Evolutionary conservation across 805 yeast species (phyloP).

Genomic region (Groenewaldozyma salmanticensis): DNA sequence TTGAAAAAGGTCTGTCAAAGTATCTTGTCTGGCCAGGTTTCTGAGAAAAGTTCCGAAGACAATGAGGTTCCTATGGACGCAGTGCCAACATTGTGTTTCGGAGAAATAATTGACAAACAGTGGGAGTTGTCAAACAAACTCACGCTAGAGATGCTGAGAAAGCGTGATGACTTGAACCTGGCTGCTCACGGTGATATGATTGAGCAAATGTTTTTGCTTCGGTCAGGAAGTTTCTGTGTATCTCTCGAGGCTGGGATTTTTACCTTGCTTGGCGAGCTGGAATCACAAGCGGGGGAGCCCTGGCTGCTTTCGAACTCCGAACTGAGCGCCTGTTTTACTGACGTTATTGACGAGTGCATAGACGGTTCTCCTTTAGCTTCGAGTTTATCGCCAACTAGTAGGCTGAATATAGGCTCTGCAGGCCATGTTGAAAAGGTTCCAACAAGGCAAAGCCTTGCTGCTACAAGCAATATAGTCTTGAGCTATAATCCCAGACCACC

Average conservation of each 20-base stretch:
- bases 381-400: too few relatives aligned
- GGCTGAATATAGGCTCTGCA: too few relatives aligned
- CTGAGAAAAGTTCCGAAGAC: neutral
- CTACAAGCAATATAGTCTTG: too few relatives aligned
- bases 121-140: constrained; percentile 11
- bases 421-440: too few relatives aligned
- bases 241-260: constrained; percentile 7
- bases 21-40: too few relatives aligned
- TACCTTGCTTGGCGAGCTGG: neutral
- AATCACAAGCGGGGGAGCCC: neutral
- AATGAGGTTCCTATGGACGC: constrained; percentile 4
- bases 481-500: too few relatives aligned
- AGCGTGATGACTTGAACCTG: neutral
- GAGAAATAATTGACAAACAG: constrained; percentile 4
- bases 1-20: too few relatives aligned
- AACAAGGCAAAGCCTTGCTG: too few relatives aligned
- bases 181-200: constrained; percentile 5
- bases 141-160: constrained; percentile 3
- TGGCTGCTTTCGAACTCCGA: constrained; percentile 4
- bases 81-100: constrained; percentile 5
- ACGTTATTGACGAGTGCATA: constrained; percentile 4
- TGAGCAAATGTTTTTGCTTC: constrained; percentile 5
- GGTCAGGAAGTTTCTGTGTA: constrained; percentile 6
- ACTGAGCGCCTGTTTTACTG: constrained; percentile 3
- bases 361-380: too few relatives aligned